A percentile compares a stretch with the other conserved stretches of the same genome.
Evolutionary conservation across 345 rosid species (phyloP).

Genomic region (Ceriops tagal): DNA sequence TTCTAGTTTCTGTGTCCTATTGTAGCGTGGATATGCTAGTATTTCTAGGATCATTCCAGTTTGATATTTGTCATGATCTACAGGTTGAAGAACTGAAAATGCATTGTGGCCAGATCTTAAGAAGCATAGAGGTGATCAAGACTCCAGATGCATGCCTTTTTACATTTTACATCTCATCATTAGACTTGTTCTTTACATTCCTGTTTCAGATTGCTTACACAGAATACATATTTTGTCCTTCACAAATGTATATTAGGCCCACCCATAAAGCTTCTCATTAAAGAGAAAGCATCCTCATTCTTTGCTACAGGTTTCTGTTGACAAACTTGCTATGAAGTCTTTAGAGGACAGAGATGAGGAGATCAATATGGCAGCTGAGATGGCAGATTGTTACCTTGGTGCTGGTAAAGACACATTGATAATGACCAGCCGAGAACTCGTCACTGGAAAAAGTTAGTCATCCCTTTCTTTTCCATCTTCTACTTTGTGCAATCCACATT

Average conservation of each 20-base stretch:
- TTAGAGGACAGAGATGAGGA: slow-evolving; percentile 68
- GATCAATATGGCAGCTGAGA: slow-evolving; percentile 66
- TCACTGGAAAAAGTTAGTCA: slow-evolving; percentile 75
- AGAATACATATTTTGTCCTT: background rate
- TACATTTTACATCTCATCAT: slow-evolving; percentile 3
- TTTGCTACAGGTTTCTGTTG: slow-evolving; percentile 64
- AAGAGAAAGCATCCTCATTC: slow-evolving; percentile 1
- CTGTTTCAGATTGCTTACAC: background rate
- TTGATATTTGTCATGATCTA: slow-evolving; percentile 2
- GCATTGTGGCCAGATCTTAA: slow-evolving; percentile 55
- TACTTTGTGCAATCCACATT: no score
- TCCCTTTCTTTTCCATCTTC: background rate
- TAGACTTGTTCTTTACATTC: slow-evolving; percentile 8
- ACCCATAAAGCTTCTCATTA: background rate
- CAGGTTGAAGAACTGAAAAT: slow-evolving; percentile 84
- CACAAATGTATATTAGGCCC: background rate
- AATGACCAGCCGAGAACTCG: slow-evolving; percentile 89
- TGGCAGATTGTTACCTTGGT: slow-evolving; percentile 62
- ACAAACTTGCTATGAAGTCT: slow-evolving; percentile 76
- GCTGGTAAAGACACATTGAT: slow-evolving; percentile 69
- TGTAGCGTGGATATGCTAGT: background rate
- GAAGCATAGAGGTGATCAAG: slow-evolving; percentile 67
- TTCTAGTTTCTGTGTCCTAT: slow-evolving; percentile 16
- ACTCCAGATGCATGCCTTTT: slow-evolving; percentile 3
- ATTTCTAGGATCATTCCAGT: background rate